Evolutionary conservation across 768 basidiomycete genomes (phyloP), one percentile per base, ranked within the genome.

Genomic region (Suillus subalutaceus): DNA sequence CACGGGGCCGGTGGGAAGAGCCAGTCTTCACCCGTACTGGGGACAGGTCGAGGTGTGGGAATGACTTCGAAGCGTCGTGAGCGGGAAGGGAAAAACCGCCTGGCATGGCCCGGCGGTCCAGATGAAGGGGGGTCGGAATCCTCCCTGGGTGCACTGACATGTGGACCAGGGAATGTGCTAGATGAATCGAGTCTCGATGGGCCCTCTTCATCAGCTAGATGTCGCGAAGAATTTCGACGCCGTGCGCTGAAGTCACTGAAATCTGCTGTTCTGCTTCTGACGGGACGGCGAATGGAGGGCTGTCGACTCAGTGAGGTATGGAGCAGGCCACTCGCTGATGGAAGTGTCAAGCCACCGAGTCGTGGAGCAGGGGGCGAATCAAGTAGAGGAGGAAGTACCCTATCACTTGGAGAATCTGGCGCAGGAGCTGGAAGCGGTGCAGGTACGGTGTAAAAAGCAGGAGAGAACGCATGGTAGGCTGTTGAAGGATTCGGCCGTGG

Each of bases 231-330:
- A 20, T 85, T 85, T 62, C 91, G 85, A 38, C 91, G 86, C 15
- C 86, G 87, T 30, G 85, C 75, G 0, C 90, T 89, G 68, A 90
- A 92, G 35, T 92, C 91, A 71, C 83, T 88, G 74, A 93, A 92
- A 68, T 92, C 90, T 16, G 86, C 81, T 16, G 85, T 81, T 41
- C 90, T 80, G 37, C 83, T 82, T 6, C 83, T 81, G 40, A 79
- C 71, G 2, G 86, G 81, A 30, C 89, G 89, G 35, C 90, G 89
- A 57, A 90, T 80, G 26, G 88, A 86, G 0, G 86, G 76, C 67
- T 89, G 88, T 41, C 90, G 86, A 20, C 81, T 78, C 20, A 90
- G 76, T 7, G 75, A 72, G 12, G 78, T 68, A 43, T 77, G 76
- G 41, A 71, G 15, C 26, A 71, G 67, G 20, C 74, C 74, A 23